Evolutionary conservation across 495 filamentous ascomycete genomes (phyloP), one percentile per base, ranked within the genome.

Genomic region (Pyrenula massariospora): DNA sequence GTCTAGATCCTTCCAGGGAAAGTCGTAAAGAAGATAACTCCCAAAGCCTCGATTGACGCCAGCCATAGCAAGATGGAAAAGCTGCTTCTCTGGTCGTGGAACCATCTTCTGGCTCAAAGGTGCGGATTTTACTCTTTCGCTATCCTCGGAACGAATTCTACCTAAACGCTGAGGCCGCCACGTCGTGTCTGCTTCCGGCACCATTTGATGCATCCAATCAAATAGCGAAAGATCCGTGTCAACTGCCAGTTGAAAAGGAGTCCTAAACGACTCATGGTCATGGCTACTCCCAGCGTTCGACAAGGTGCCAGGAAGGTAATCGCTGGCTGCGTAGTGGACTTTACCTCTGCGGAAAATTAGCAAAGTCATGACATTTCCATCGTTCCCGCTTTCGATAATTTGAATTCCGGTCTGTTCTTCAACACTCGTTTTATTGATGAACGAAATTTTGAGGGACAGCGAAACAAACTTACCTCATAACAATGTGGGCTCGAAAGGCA

Each of bases 1-100:
- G 8, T 66, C 68, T 10, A 73, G 63, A 12, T 61, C 58, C 10
- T 22, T 62, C 69, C 71, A 73, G 1, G 69, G 69, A 48, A 66
- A 73, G 57, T 66, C 68, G 22, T 60, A 65, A n/a, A 69, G 57
- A 57, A 67, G 68, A 12, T 66, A 55, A 22, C 60, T 62, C 20
- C 65, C 69, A 47, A 61, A 58, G 20, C 65, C 68, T 50, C 60
- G 64, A 36, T 69, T 68, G 36, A 66, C 65, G 12, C 68, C 69
- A 12, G 66, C 22, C 67, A 71, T 73, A 1, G 67, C 63, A 51
- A 68, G 51, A 1, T 58, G 58, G 47, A 70, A 71, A 24, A 66
- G 62, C 12, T 56, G 60, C 19, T 61, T 64, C 36, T 73, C 69
- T 1, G 69, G 70, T 5, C 69, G 59, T 2, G 53, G 24, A 10